Conservation (phyloP, 2,329 filamentous ascomycete genomes). For the Fusarium napiforme region DNA sequence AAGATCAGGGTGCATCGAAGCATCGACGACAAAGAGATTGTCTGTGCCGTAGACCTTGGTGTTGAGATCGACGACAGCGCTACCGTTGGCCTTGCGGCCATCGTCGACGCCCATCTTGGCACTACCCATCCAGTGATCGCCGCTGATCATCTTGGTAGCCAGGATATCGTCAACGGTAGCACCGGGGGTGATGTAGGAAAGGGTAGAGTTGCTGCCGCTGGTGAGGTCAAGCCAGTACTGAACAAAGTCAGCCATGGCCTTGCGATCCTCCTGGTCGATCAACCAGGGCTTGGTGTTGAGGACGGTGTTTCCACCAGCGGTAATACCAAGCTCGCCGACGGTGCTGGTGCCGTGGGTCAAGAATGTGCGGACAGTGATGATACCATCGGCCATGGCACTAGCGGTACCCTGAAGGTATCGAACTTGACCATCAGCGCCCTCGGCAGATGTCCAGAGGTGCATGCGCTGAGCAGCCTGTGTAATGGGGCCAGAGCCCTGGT, state of each 20-base stretch:
- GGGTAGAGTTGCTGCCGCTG: constrained; percentile 36
- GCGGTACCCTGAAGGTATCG: constrained; percentile 42
- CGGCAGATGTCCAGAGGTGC: constrained; percentile 42
- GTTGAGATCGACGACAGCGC: constrained; percentile 65
- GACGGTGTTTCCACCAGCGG: constrained; percentile 39
- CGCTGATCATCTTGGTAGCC: constrained; percentile 41
- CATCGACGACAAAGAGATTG: constrained; percentile 71
- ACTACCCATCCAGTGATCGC: constrained; percentile 45
- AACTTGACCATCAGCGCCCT: constrained; percentile 39
- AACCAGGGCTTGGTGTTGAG: constrained; percentile 46
- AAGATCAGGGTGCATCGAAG: constrained; percentile 67
- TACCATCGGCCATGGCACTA: constrained; percentile 38
- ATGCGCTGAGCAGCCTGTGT: constrained; percentile 45
- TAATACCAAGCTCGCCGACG: constrained; percentile 41
- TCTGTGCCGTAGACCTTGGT: constrained; percentile 69
- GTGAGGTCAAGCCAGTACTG: constrained; percentile 43
- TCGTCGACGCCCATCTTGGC: constrained; percentile 60
- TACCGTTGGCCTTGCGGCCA: constrained; percentile 57
- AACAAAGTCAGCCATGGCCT: constrained; percentile 40
- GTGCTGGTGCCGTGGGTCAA: constrained; percentile 42
- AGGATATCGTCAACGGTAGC: constrained; percentile 36
- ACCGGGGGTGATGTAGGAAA: constrained; percentile 35
- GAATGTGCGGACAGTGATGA: constrained; percentile 41
- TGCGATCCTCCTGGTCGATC: constrained; percentile 40
- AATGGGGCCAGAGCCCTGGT: constrained; percentile 42